Evolutionary conservation across 129 eudicot genomes (phyloP).

Genomic region (Lonicera japonica): DNA sequence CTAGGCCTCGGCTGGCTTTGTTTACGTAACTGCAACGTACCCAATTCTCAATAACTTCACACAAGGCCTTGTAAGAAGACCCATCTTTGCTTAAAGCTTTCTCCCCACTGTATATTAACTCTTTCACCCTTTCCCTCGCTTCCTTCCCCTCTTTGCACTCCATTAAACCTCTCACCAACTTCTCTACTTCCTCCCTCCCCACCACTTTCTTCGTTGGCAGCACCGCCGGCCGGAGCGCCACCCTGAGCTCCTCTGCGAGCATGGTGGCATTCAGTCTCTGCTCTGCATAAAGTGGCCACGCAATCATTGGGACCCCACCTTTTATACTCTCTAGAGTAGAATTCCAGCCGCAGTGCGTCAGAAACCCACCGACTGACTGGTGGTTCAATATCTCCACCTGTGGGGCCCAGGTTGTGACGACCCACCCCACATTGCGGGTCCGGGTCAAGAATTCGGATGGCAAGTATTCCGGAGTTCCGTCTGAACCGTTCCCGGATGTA

Average conservation of each 20-base stretch:
- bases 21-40: no score
- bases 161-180: slow-evolving; percentile 38
- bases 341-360: slow-evolving; percentile 70
- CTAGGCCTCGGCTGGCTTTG: no score
- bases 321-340: slow-evolving; percentile 45
- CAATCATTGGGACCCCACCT: slow-evolving; percentile 53
- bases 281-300: slow-evolving; percentile 65
- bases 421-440: slow-evolving; percentile 26
- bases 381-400: slow-evolving; percentile 47
- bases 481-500: neutral
- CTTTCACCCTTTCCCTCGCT: slow-evolving; percentile 27
- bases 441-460: slow-evolving; percentile 41
- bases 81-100: slow-evolving; percentile 29
- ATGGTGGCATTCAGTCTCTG: slow-evolving; percentile 48
- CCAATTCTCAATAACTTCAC: slow-evolving; percentile 24
- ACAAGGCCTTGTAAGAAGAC: slow-evolving; percentile 27
- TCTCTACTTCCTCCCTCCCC: slow-evolving; percentile 50
- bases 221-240: slow-evolving; percentile 37
- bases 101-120: slow-evolving; percentile 24
- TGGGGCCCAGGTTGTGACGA: slow-evolving; percentile 46
- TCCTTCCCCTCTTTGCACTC: slow-evolving; percentile 23
- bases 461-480: slow-evolving; percentile 19
- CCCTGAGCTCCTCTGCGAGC: slow-evolving; percentile 42
- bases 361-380: slow-evolving; percentile 39
- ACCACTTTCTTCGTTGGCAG: slow-evolving; percentile 40